Percentiles rank a stretch among this genome's conserved stretches.
Evolutionary conservation across 2,329 filamentous ascomycete species (phyloP).

Genomic region (Hypoxylon sp.): DNA sequence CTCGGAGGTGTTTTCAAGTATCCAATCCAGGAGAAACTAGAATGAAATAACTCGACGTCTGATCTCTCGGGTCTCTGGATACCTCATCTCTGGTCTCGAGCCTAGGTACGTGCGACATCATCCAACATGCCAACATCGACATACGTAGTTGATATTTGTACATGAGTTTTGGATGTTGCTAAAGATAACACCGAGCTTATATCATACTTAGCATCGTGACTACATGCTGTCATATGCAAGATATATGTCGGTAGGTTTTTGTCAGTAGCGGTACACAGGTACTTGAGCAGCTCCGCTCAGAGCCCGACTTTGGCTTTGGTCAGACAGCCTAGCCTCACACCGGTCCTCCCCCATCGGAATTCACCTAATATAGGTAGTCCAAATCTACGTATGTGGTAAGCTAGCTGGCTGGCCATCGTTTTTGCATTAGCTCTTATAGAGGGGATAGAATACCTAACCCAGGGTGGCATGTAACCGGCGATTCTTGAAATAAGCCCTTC

Average conservation of each 20-base stretch:
- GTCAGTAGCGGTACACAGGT: background rate
- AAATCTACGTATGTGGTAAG: background rate
- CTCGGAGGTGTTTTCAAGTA: constrained; percentile 1
- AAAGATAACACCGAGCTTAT: background rate
- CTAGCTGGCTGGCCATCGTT: too few relatives aligned
- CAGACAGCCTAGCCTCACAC: background rate
- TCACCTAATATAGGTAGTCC: background rate
- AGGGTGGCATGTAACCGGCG: too few relatives aligned
- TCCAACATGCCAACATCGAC: background rate
- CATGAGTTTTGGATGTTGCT: background rate
- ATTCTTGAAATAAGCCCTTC: too few relatives aligned
- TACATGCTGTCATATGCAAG: background rate
- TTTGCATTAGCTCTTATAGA: too few relatives aligned
- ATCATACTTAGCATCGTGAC: background rate
- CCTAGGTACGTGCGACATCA: background rate
- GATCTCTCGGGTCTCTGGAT: background rate
- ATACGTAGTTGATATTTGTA: background rate
- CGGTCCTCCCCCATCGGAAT: background rate
- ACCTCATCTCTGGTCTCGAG: background rate
- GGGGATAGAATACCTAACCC: too few relatives aligned
- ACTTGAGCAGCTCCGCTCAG: background rate
- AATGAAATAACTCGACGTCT: background rate
- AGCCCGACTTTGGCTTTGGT: background rate
- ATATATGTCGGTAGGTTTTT: background rate
- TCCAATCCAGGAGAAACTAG: background rate